phyloP scores from a whole-genome alignment of 148 eudicot genomes.

The Rhododendron ferrugineum region DNA sequence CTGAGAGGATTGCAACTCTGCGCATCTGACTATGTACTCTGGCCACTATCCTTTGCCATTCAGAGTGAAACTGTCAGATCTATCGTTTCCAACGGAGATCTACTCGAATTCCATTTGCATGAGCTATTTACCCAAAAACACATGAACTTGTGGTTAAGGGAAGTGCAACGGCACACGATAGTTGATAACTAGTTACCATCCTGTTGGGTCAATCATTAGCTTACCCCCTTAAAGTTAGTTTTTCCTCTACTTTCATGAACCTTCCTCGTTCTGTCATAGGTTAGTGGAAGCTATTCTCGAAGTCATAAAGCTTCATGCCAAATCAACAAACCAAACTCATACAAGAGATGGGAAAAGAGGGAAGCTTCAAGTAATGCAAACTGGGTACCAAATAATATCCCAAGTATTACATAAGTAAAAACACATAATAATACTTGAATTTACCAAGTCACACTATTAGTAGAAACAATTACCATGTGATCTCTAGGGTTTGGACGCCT shows the following conservation, averaged over 20 bases:
- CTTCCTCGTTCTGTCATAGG: not conserved
- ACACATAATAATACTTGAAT: not conserved
- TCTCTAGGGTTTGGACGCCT: conserved; percentile 87
- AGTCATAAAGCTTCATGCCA: not conserved
- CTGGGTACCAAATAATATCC: not conserved
- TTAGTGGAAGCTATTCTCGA: not conserved
- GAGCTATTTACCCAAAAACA: not conserved
- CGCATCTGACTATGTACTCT: not conserved
- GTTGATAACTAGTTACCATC: not conserved
- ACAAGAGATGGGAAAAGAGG: not conserved
- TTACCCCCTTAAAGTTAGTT: not conserved
- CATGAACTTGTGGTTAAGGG: not conserved
- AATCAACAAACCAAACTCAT: not conserved
- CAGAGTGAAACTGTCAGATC: not conserved
- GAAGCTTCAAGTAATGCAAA: not conserved
- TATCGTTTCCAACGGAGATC: not conserved
- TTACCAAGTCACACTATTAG: conserved; percentile 10
- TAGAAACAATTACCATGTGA: conserved; percentile 62
- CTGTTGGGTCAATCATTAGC: not conserved
- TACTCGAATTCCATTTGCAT: not conserved
- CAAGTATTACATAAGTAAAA: not conserved
- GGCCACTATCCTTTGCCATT: not conserved
- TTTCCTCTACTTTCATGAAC: not conserved
- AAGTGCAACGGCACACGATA: not conserved
- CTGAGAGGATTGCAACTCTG: not conserved